These are phyloP conservation scores for Arthrobotrys conoides DNA, from an alignment of 2,329 filamentous ascomycete species.

Conservation along the genomic window DNA sequence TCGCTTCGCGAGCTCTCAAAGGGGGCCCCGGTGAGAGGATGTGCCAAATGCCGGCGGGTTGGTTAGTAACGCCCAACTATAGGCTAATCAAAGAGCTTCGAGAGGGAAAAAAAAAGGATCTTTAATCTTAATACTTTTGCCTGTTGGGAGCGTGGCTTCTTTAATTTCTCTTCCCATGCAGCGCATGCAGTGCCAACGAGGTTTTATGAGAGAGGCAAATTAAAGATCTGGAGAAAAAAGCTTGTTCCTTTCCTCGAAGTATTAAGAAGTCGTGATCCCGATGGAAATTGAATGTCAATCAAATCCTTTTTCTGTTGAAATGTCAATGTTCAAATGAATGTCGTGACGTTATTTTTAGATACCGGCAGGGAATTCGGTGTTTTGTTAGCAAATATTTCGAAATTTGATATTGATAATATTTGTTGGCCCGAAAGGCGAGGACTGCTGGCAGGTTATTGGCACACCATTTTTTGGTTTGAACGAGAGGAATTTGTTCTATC, in stretches of 20 bases:
- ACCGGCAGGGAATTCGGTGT: slow-evolving; percentile 24
- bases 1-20: slow-evolving; percentile 36
- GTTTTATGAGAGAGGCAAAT: slow-evolving; percentile 35
- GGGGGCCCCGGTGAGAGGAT: slow-evolving; percentile 17
- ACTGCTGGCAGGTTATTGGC: slow-evolving; percentile 35
- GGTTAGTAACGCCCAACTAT: slow-evolving; percentile 28
- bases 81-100: slow-evolving; percentile 38
- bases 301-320: slow-evolving; percentile 44
- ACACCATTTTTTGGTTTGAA: slow-evolving; percentile 16
- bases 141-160: slow-evolving; percentile 26
- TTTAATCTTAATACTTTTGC: slow-evolving; percentile 59
- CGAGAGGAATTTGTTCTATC: slow-evolving; percentile 33
- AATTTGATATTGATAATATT: slow-evolving; percentile 44
- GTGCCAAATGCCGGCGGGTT: slow-evolving; percentile 15
- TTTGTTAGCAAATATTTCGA: slow-evolving; percentile 38
- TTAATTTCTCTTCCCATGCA: slow-evolving; percentile 38
- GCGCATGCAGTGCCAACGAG: slow-evolving; percentile 38
- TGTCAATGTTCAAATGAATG: slow-evolving; percentile 52
- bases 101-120: slow-evolving; percentile 40
- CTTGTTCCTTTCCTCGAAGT: slow-evolving; percentile 17
- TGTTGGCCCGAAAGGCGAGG: slow-evolving; percentile 29
- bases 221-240: slow-evolving; percentile 38
- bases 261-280: slow-evolving; percentile 29
- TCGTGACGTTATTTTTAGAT: slow-evolving; percentile 55
- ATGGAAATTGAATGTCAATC: slow-evolving; percentile 53